Percentiles rank a stretch among this genome's conserved stretches.
These are phyloP conservation scores for Scedosporium aurantiacum DNA, from an alignment of 2,329 filamentous ascomycete genomes.

Conservation along the genomic window DNA sequence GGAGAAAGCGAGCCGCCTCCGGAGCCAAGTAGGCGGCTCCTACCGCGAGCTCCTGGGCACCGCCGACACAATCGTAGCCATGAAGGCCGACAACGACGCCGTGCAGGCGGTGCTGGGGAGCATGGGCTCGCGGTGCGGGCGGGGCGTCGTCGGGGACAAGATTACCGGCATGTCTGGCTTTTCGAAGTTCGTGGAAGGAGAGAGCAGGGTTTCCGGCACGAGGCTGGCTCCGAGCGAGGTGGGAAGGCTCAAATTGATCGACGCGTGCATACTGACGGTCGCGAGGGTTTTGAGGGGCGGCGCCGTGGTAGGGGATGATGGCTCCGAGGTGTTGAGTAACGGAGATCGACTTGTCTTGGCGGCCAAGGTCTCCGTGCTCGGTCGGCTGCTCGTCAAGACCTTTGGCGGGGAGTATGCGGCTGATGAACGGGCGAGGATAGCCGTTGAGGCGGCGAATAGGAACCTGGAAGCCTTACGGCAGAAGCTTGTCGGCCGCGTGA, in stretches of 20 bases:
- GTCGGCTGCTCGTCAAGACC: constrained; percentile 63
- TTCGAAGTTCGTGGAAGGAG: constrained; percentile 16
- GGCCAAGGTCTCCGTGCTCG: constrained; percentile 65
- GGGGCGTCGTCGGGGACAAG: constrained; percentile 57
- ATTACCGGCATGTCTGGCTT: constrained; percentile 44
- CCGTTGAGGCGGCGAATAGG: constrained; percentile 51
- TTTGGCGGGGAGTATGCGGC: constrained; percentile 39
- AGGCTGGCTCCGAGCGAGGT: constrained; percentile 19
- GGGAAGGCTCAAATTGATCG: constrained; percentile 38
- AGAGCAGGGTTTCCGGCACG: constrained; percentile 16
- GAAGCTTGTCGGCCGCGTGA: constrained; percentile 55
- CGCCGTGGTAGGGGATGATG: constrained; percentile 13
- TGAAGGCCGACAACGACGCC: constrained; percentile 66
- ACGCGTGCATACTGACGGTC: constrained; percentile 38
- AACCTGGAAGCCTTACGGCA: constrained; percentile 51
- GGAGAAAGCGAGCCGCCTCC: constrained; percentile 50
- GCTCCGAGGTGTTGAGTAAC: constrained; percentile 17
- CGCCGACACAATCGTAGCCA: constrained; percentile 84
- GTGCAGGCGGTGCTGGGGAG: constrained; percentile 61
- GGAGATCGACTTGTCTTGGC: constrained; percentile 45
- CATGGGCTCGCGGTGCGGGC: constrained; percentile 69
- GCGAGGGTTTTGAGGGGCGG: constrained; percentile 35
- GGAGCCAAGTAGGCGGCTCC: constrained; percentile 52
- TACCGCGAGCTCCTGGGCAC: constrained; percentile 88
- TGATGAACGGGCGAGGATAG: constrained; percentile 19